Evolutionary conservation across 495 filamentous ascomycete species (phyloP).

Genomic region (Platismatia glauca): DNA sequence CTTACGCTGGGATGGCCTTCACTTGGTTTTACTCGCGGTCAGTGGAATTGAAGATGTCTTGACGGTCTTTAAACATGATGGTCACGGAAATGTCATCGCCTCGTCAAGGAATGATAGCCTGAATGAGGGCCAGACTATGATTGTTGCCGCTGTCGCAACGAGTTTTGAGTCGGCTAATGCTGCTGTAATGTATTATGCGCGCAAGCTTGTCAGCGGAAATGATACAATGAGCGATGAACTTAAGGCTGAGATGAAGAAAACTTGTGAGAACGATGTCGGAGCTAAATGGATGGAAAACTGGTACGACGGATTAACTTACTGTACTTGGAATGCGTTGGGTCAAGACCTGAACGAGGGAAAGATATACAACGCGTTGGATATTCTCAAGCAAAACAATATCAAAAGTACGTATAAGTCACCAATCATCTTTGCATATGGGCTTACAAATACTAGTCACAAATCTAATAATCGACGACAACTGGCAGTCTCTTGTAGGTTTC

Average conservation of each 20-base stretch:
- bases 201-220: constrained; percentile 51
- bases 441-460: constrained; percentile 46
- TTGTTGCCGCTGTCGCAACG: constrained; percentile 64
- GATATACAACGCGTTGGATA: constrained; percentile 63
- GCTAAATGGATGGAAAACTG: constrained; percentile 75
- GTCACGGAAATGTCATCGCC: constrained; percentile 56
- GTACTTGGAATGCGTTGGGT: constrained; percentile 92
- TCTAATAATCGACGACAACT: constrained; percentile 93
- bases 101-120: constrained; percentile 62
- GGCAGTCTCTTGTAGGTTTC: constrained; percentile 63
- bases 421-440: background rate
- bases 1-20: constrained; percentile 59
- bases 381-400: constrained; percentile 61
- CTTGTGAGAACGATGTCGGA: constrained; percentile 39
- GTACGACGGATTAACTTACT: constrained; percentile 77
- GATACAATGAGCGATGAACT: constrained; percentile 26
- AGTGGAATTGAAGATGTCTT: constrained; percentile 66
- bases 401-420: constrained; percentile 33
- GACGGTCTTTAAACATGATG: constrained; percentile 59
- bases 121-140: constrained; percentile 43
- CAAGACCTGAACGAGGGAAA: constrained; percentile 73
- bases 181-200: constrained; percentile 78
- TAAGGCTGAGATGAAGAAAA: constrained; percentile 34
- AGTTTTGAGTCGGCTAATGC: constrained; percentile 69
- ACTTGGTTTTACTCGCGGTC: constrained; percentile 74